Base-by-base conservation (phyloP, 345 rosid genomes). In the Firmiana major region DNA sequence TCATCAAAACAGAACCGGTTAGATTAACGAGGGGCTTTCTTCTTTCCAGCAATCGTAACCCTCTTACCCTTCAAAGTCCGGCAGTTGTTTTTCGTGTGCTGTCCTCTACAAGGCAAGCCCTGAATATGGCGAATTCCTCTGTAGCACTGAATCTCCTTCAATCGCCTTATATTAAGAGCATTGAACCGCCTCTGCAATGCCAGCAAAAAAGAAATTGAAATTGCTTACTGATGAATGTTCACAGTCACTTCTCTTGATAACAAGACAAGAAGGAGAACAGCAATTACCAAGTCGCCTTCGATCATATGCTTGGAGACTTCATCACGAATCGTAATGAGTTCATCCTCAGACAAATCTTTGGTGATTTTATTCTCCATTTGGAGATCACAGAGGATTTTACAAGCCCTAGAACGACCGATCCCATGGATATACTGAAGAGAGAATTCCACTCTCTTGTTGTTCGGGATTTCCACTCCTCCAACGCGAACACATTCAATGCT, bases 371-470 rank as follows among this genome's bases (percentile, higher is more conserved):
- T 96, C 19, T 93, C 92, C 88, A 93, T 85, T 73, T 63, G 80
- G 59, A 96, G 86, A 75, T 92, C 94, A 38, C 73, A 63, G 3
- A 96, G 97, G 51, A 96, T 91, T 78, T 91, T 85, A 54, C 92
- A 90, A 80, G 97, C 88, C 28, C 86, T 87, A 5, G 88, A 63
- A 59, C 99, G 90, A 40, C 99, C 99, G 51, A 96, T 77, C 9
- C 99, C 99, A 66, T 96, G 97, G 79, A 93, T 85, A 84, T 93
- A 93, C 83, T 90, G 99, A 73, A 96, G 97, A 71, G 98, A 92
- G 81, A 70, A 93, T 66, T 92, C 95, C 7, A 93, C 77, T 24
- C 98, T 86, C 91, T 93, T 96, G 75, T 77, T 90, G 78, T 86
- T 86, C 0, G 99, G 99, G 62, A 93, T 87, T 83, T 96, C 98